Evolutionary conservation across 2,329 filamentous ascomycete species (phyloP), one percentile per base, ranked within the genome.

Genomic region (Stromatinia cepivora): DNA sequence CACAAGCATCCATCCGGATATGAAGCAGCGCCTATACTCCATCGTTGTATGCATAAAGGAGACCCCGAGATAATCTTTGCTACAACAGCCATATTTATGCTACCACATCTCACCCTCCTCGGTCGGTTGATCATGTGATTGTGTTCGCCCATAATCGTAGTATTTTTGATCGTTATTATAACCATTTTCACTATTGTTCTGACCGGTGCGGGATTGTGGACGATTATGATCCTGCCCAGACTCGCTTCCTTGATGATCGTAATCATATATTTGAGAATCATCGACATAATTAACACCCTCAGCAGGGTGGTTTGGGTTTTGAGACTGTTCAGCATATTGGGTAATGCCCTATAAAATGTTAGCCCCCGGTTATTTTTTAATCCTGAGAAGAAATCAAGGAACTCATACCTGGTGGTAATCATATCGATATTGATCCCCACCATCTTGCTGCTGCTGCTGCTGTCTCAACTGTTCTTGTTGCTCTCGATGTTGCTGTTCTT

Each of bases 241-340:
- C 52, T 71, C 76, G 72, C 81, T 80, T 71, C 82, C 80, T 64
- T 77, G 77, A 69, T 79, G 76, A 61, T 84, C 82, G 74, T 85
- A 83, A 71, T 83, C 83, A 74, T 84, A 86, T 75, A 82, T 83
- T 71, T 84, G 81, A 67, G 82, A 80, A 71, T 86, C 83, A 68
- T 84, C 83, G 66, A 84, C 78, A 74, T 81, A 81, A 68, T 73
- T 80, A 57, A 79, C 78, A 69, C 77, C 79, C 68, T 83, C 81
- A 39, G 75, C 68, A 46, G 66, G 45, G 25, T 54, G 66, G 34
- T 78, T 77, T 53, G 76, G 71, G 67, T 75, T 74, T 66, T 77
- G 75, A 36, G 74, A 69, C 52, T 74, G 73, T 71, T 79, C 77
- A 48, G 77, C 78, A 72, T 79, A 79, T 63, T 79, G 75, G 36